Evolutionary conservation across 2,329 filamentous ascomycete genomes (phyloP).

Genomic region (Fonsecaea pedrosoi): DNA sequence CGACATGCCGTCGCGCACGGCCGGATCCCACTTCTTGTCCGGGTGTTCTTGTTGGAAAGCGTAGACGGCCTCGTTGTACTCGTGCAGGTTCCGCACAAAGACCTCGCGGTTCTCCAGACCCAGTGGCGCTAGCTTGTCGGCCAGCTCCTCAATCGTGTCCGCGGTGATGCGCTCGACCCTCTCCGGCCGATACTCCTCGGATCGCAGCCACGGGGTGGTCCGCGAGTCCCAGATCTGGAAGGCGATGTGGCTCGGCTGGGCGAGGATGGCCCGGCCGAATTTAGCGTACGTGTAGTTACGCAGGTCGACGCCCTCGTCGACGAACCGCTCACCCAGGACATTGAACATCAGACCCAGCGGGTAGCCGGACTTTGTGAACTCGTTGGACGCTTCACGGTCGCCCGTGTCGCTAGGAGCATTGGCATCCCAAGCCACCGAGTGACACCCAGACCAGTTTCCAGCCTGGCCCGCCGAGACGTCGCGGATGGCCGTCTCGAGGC

Average conservation of each 20-base stretch:
- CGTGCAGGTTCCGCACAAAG: conserved; percentile 61
- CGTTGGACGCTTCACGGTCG: conserved; percentile 66
- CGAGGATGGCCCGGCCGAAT: conserved; percentile 67
- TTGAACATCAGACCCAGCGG: conserved; percentile 72
- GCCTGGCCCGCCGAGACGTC: conserved; percentile 56
- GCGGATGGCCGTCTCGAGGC: conserved; percentile 59
- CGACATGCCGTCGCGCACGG: conserved; percentile 66
- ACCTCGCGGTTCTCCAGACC: conserved; percentile 56
- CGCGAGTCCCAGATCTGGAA: conserved; percentile 70
- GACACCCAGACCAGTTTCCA: conserved; percentile 70
- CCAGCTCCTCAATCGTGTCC: conserved; percentile 61
- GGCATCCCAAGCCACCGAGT: conserved; percentile 70
- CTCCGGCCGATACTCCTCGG: conserved; percentile 68
- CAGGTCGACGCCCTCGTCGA: conserved; percentile 70
- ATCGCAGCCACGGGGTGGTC: conserved; percentile 60
- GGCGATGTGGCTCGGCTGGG: conserved; percentile 63
- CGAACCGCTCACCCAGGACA: conserved; percentile 63
- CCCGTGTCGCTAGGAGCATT: conserved; percentile 63
- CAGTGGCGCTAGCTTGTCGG: conserved; percentile 53
- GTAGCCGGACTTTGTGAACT: conserved; percentile 73
- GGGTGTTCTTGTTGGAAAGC: conserved; percentile 56
- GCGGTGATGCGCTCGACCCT: conserved; percentile 62
- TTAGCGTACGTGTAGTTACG: conserved; percentile 72
- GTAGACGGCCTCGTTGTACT: conserved; percentile 66
- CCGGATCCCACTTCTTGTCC: conserved; percentile 61